Conservation (phyloP, 2,329 filamentous ascomycete genomes). For the Monosporascus sp. region DNA sequence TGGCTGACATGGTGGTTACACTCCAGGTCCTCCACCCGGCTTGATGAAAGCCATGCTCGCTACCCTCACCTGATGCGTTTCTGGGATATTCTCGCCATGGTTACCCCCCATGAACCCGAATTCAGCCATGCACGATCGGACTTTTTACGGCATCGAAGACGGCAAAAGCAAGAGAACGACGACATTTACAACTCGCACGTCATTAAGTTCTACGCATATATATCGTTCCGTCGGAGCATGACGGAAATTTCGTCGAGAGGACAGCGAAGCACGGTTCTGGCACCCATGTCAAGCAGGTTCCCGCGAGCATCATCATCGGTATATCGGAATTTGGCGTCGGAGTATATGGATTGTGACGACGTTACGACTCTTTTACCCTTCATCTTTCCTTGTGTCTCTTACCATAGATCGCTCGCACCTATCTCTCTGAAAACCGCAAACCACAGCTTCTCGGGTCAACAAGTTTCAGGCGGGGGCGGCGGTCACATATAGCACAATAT, state of each 20-base stretch:
- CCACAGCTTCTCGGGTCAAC: neutral
- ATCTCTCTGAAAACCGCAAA: neutral
- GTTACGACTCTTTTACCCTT: neutral
- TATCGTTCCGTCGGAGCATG: too few species aligned
- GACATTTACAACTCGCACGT: too few species aligned
- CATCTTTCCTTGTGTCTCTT: neutral
- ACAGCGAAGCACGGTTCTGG: too few species aligned
- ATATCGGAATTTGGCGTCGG: neutral
- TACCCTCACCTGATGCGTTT: conserved; percentile 53
- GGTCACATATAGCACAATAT: too few species aligned
- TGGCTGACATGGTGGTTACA: conserved; percentile 15
- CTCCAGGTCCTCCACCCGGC: conserved; percentile 55
- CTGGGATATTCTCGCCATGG: neutral
- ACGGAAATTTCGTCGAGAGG: too few species aligned
- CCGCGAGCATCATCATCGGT: too few species aligned
- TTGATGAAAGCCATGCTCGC: conserved; percentile 65
- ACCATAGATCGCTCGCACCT: neutral
- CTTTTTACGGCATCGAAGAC: too few species aligned
- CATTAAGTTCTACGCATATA: too few species aligned
- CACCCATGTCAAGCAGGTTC: too few species aligned
- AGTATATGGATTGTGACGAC: neutral
- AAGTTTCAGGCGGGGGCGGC: too few species aligned
- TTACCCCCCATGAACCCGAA: neutral
- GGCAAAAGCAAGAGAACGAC: too few species aligned
- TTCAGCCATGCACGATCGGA: too few species aligned